Conservation (phyloP, 1,284 basidiomycete species). For the Rhodotorula sp. region DNA sequence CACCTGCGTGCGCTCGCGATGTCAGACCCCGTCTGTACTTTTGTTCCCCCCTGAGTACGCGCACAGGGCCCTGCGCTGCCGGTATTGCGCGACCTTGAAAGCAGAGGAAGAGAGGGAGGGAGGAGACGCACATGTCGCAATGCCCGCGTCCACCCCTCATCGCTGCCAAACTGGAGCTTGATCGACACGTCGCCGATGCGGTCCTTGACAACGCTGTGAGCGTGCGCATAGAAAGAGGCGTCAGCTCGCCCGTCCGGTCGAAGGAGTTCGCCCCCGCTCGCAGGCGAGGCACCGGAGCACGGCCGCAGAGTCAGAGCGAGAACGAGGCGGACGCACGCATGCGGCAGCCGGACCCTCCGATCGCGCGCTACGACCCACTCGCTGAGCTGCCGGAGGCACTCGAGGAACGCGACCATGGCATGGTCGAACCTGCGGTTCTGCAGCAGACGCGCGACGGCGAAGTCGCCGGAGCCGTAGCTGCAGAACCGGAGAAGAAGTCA, state of each 20-base stretch:
- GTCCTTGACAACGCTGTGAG: conserved; percentile 79
- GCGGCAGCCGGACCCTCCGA: conserved; percentile 72
- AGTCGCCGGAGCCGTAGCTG: conserved; percentile 74
- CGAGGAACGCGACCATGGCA: conserved; percentile 93
- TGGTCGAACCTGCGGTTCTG: conserved; percentile 95
- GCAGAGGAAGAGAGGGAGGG: conserved; percentile 48
- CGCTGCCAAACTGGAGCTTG: conserved; percentile 82
- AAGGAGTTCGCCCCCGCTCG: not conserved
- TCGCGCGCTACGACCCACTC: conserved; percentile 70
- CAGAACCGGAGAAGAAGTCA: not conserved
- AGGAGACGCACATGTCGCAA: conserved; percentile 70
- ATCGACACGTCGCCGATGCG: conserved; percentile 94
- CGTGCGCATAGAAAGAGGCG: not conserved
- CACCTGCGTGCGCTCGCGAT: conserved; percentile 26
- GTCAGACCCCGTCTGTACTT: not conserved
- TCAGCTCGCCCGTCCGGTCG: too few relatives aligned
- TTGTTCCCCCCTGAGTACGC: too few relatives aligned
- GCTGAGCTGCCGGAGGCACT: conserved; percentile 87
- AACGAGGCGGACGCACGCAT: conserved; percentile 61
- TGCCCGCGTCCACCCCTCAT: conserved; percentile 94
- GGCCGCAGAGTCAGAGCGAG: not conserved
- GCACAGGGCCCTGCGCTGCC: too few relatives aligned
- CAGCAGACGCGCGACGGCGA: conserved; percentile 79
- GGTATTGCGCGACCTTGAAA: too few relatives aligned
- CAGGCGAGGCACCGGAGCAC: not conserved